Evolutionary conservation across 345 rosid species (phyloP), one percentile per base, ranked within the genome.

Genomic region (Geranium brycei): DNA sequence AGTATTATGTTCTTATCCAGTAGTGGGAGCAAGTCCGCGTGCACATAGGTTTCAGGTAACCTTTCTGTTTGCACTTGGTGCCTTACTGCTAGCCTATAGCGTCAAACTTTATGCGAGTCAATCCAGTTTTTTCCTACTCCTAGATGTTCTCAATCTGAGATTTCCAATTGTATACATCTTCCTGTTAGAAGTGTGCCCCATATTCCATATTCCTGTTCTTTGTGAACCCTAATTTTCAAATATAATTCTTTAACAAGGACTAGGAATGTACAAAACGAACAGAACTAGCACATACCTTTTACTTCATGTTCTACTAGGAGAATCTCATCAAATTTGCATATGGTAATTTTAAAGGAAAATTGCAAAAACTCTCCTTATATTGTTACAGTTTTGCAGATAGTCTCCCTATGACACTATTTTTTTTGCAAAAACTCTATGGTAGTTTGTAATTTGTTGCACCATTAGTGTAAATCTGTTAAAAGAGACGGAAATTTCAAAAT

Each of bases 21-120:
- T 73, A 64, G 74, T 70, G 73, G 86, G 82, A 69, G 72, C 80
- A 68, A 84, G 78, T 75, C 84, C 83, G 47, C 84, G 76, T 68
- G 60, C 74, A 61, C 86, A 88, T 76, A 85, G 92, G 78, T 74
- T 77, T 74, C 95, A 95, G 95, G 99, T 91, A 79, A 47, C 10
- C 13, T 8, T 23, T 47, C 53, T 13, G 15, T 11, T 47, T 47
- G 53, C 53, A 6, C 11, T 47, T 47, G 53, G 53, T 47, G 3
- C 3, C 7, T 47, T 47, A 13, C 53, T 47, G 14, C 53, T 6
- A 47, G 13, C 11, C 11, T 47, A 47, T 47, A 2, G 13, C 13
- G 14, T 47, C 53, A 47, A 47, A 15, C 10, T 53, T 17, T 28
- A 14, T 17, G 8, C 10, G 19, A 51, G 35, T 65, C 59, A 57